Evolutionary conservation across 495 filamentous ascomycete genomes (phyloP), one percentile per base, ranked within the genome.

Genomic region (Rostrohypoxylon terebratum): DNA sequence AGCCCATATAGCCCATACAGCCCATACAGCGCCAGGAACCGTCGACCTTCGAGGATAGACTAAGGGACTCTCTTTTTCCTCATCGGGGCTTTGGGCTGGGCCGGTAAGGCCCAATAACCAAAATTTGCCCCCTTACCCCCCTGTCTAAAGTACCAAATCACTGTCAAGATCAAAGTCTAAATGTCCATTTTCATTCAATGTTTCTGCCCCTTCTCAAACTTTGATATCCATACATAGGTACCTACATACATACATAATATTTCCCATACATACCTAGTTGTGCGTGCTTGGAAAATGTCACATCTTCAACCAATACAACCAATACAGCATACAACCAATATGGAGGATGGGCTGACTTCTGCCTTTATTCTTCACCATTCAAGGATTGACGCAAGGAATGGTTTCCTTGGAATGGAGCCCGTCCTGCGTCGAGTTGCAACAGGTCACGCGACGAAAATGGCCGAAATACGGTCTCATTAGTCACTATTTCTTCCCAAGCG

Each of bases 401-500:
- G 47, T 63, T 55, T 48, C 60, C 33, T 53, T 11, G 59, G 60
- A 50, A 62, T 66, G 66, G 61, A 40, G 40, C 66, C 31, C 38
- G 25, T 66, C 40, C 64, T 68, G 59, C 55, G 48, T 69, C 50
- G 25, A 66, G 58, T 63, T 33, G 42, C 62, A 34, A 67, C 44
- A 36, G 60, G 71, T 70, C 66, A 70, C 63, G 66, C 71, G 71
- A 74, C 62, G 66, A 55, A 66, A 66, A 66, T 55, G 45, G 50
- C 54, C 44, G 62, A 63, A 42, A 31, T 54, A 58, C 36, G 10
- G 62, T 67, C 66, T 70, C 45, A 63, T 70, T 67, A 74, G 66
- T 66, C 59, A 48, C 45, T 63, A 63, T 63, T 66, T 66, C 47
- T 38, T 51, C 62, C 38, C 61, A 69, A 69, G 59, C 70, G 50